Conservation (phyloP, 208 protist genomes). For the Endotrypanum monterogeii region DNA sequence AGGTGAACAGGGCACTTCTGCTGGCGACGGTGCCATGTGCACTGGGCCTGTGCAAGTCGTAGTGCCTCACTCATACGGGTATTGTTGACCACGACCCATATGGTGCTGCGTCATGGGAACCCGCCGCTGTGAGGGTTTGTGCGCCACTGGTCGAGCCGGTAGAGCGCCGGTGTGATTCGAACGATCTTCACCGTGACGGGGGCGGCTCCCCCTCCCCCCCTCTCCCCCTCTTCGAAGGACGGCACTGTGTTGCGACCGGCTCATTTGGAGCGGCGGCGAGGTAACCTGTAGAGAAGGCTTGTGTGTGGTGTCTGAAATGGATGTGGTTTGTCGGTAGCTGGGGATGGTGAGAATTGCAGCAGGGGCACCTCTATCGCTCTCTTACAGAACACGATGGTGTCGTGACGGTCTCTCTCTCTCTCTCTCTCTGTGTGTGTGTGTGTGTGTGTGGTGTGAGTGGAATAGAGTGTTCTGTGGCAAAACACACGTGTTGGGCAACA, state of each 20-base stretch:
- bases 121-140: not conserved
- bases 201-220: no score
- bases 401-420: not conserved
- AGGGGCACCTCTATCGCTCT: no score
- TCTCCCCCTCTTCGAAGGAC: not conserved
- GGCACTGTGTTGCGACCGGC: not conserved
- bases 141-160: not conserved
- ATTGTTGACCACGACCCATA: not conserved
- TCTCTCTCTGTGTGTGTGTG: not conserved
- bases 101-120: not conserved
- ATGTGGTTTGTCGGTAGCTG: no score
- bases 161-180: not conserved
- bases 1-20: not conserved
- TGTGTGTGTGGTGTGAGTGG: not conserved
- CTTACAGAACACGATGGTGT: no score
- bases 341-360: no score
- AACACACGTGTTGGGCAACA: no score
- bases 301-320: no score
- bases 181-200: no score
- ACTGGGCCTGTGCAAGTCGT: not conserved
- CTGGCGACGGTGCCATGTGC: not conserved
- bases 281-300: no score
- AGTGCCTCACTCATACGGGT: not conserved
- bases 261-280: not conserved
- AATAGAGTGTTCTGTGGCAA: no score